These are phyloP conservation scores for Amyloporia xantha DNA, from an alignment of 768 basidiomycete species.

Conservation along the genomic window DNA sequence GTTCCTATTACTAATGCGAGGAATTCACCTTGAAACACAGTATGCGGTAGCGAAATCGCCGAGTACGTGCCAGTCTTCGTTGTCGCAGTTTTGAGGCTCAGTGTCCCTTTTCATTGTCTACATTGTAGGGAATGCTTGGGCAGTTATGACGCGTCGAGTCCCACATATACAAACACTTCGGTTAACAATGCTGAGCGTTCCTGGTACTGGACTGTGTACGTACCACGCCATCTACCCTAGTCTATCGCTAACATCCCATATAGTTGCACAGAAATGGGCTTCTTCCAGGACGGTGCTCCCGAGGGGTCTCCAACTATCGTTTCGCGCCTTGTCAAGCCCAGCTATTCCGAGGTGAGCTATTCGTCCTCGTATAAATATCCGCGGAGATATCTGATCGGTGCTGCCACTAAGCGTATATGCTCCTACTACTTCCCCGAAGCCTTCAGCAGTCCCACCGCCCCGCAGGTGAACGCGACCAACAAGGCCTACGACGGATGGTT, in stretches of 20 bases:
- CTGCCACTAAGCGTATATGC: slow-evolving; percentile 55
- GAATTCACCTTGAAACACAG: too few relatives aligned
- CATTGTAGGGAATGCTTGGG: slow-evolving; percentile 34
- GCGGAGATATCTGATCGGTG: background rate
- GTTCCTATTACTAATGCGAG: too few relatives aligned
- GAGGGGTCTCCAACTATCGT: slow-evolving; percentile 39
- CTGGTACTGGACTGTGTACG: slow-evolving; percentile 63
- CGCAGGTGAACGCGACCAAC: slow-evolving; percentile 41
- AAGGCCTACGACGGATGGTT: slow-evolving; percentile 56
- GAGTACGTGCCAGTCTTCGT: too few relatives aligned
- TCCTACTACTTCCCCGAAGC: slow-evolving; percentile 57
- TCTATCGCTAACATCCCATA: background rate
- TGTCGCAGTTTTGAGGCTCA: too few relatives aligned
- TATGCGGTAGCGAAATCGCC: too few relatives aligned
- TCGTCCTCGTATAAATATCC: slow-evolving; percentile 6
- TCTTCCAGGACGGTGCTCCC: slow-evolving; percentile 33
- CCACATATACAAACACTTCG: slow-evolving; percentile 46
- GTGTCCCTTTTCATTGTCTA: too few relatives aligned
- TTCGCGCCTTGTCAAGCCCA: slow-evolving; percentile 46
- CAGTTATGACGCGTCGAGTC: slow-evolving; percentile 30
- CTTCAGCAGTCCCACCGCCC: slow-evolving; percentile 42
- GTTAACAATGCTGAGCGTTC: slow-evolving; percentile 53
- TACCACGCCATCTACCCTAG: too few relatives aligned
- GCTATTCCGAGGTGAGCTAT: slow-evolving; percentile 42
- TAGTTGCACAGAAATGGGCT: slow-evolving; percentile 70